Percentiles rank a stretch among this genome's conserved stretches.
These are phyloP conservation scores for Leccinum fuscescens DNA, from an alignment of 1,284 basidiomycete genomes.

Conservation along the genomic window DNA sequence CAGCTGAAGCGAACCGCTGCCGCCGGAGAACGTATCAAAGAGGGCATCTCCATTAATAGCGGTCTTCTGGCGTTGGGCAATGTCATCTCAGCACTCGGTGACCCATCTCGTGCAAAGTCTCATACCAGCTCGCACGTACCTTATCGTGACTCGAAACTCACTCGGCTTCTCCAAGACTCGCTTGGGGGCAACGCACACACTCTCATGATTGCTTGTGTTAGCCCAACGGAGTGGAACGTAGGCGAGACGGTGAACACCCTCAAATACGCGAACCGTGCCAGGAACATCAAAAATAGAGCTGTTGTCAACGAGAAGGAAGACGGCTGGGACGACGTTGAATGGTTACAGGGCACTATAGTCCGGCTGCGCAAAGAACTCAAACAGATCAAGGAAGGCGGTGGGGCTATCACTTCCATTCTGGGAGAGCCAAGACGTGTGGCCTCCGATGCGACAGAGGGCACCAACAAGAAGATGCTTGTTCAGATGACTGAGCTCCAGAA, in stretches of 20 bases:
- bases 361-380: conserved; percentile 81
- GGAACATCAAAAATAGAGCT: conserved; percentile 96
- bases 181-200: neutral
- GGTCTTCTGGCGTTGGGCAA: conserved; percentile 96
- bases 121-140: conserved; percentile 70
- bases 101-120: conserved; percentile 79
- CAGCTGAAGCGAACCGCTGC: conserved; percentile 91
- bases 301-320: conserved; percentile 93
- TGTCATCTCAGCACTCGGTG: conserved; percentile 97
- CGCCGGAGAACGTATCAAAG: conserved; percentile 92
- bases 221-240: conserved; percentile 93
- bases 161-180: neutral
- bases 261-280: conserved; percentile 96
- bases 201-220: conserved; percentile 78
- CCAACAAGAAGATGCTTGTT: conserved; percentile 69
- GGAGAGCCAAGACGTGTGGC: conserved; percentile 29
- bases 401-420: conserved; percentile 20
- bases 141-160: neutral
- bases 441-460: conserved; percentile 47
- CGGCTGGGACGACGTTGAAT: conserved; percentile 98
- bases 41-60: conserved; percentile 96
- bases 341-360: conserved; percentile 84
- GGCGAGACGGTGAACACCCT: conserved; percentile 95
- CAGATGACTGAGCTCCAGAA: conserved; percentile 78
- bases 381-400: conserved; percentile 72